These are phyloP conservation scores for Metschnikowia lachancei DNA, from an alignment of 805 yeast species.

Conservation along the genomic window DNA sequence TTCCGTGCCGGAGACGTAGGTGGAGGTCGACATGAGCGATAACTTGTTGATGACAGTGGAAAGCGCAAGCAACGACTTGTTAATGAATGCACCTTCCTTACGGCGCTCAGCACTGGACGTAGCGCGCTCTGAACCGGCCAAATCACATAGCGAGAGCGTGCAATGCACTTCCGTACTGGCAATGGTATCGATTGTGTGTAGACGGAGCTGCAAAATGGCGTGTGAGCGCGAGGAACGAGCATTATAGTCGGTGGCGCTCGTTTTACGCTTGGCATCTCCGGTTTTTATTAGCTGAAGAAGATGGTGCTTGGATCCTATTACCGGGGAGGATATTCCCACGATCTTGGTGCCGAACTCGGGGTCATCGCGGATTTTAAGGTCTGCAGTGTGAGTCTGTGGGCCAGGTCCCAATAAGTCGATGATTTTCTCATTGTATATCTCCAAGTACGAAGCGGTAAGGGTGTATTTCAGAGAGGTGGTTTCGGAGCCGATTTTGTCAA, in stretches of 20 bases:
- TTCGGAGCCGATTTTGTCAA: constrained; percentile 35
- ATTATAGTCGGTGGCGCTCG: constrained; percentile 88
- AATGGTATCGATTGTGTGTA: constrained; percentile 44
- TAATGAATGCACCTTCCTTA: constrained; percentile 91
- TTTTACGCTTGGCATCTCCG: constrained; percentile 75
- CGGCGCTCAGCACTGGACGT: constrained; percentile 71
- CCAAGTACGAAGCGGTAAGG: constrained; percentile 70
- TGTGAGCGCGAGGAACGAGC: constrained; percentile 87
- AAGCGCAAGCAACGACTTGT: constrained; percentile 83
- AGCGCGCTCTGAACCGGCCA: constrained; percentile 93
- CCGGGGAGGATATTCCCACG: constrained; percentile 65
- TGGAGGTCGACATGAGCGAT: constrained; percentile 36
- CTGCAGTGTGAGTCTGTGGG: constrained; percentile 30
- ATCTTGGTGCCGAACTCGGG: constrained; percentile 68
- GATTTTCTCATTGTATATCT: constrained; percentile 86
- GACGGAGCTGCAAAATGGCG: constrained; percentile 73
- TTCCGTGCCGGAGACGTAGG: constrained; percentile 29
- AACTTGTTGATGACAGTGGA: constrained; percentile 90
- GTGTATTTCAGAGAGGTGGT: constrained; percentile 33
- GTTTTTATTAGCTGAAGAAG: constrained; percentile 54
- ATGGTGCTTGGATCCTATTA: constrained; percentile 56
- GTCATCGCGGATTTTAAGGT: constrained; percentile 78
- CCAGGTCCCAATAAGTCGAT: constrained; percentile 47
- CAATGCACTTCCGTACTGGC: constrained; percentile 46
- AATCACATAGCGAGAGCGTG: constrained; percentile 82